Base-by-base conservation (phyloP, 2,329 filamentous ascomycete genomes). In the Pseudogymnoascus sp. region DNA sequence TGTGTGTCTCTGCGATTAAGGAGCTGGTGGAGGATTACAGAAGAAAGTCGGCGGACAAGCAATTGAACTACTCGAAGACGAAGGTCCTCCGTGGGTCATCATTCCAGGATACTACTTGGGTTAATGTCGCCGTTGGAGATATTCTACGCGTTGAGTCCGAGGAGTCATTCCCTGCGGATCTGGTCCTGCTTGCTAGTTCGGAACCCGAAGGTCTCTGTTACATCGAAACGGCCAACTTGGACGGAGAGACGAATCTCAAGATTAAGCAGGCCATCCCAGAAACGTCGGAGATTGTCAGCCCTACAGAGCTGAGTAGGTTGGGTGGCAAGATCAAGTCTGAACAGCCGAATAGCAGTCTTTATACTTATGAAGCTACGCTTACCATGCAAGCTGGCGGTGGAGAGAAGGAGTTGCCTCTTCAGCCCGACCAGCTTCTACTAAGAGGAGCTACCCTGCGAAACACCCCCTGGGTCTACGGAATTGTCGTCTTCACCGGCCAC, bases 141-240 rank as follows among this genome's bases (percentile, higher is more conserved):
- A 90, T 97, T 66, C 79, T 99, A 57, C 85, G 92, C 18, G 92
- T 99, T 62, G 87, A 97, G 71, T 97, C 92, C 0, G 95, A 99
- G 72, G 87, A 96, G 71, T 87, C 94, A 0, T 97, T 99, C 71
- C 94, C 94, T 0, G 91, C 94, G 37, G 94, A 99, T 74, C 75
- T 99, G 66, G 91, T 97, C 4, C 80, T 99, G 25, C 78, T 99
- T 61, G 92, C 94, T 7, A 96, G 91, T 70, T 97, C 94, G 6
- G 95, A 99, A 73, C 95, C 94, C 1, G 94, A 99, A 77, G 94
- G 94, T 68, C 78, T 99, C 61, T 99, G 94, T 76, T 99, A 99
- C 73, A 97, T 99, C 71, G 94, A 99, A 76, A 99, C 94, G 1
- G 93, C 94, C 22, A 99, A 99, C 72, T 79, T 99, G 62, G 94